Conservation (phyloP, 2,329 filamentous ascomycete genomes). For the Botryotinia narcissicola region DNA sequence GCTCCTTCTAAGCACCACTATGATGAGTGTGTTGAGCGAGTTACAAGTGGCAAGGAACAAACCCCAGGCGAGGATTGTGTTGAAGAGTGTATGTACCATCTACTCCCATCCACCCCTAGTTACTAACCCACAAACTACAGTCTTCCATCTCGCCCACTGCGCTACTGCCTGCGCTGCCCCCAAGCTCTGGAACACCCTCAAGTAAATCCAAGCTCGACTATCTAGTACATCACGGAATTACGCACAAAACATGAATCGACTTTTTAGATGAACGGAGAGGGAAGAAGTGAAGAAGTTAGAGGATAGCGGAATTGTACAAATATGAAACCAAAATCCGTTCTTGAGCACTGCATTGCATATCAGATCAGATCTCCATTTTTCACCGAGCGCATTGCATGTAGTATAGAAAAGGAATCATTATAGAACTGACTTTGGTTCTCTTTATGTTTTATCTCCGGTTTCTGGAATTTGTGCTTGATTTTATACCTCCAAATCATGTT, state of each 20-base stretch:
- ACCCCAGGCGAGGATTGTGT: constrained; percentile 90
- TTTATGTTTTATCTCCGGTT: not conserved
- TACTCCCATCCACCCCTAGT: not conserved
- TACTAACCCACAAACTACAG: constrained; percentile 47
- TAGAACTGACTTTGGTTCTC: constrained; percentile 14
- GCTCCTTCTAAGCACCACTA: constrained; percentile 93
- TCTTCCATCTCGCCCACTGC: constrained; percentile 99
- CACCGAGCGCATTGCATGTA: constrained; percentile 34
- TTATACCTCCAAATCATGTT: not conserved
- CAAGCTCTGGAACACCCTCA: constrained; percentile 90
- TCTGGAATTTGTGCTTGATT: not conserved
- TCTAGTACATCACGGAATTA: constrained; percentile 20
- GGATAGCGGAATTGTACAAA: constrained; percentile 32
- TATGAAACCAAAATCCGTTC: constrained; percentile 28
- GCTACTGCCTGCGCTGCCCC: constrained; percentile 88
- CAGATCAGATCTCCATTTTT: constrained; percentile 28
- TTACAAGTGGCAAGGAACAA: constrained; percentile 63
- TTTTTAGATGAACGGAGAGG: constrained; percentile 27
- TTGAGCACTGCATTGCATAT: constrained; percentile 34
- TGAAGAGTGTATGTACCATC: constrained; percentile 83
- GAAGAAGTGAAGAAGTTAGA: constrained; percentile 20
- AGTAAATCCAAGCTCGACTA: constrained; percentile 56
- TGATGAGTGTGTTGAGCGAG: constrained; percentile 95
- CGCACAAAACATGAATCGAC: constrained; percentile 12
- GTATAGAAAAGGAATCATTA: constrained; percentile 36